Base-by-base conservation (phyloP, 768 basidiomycete genomes). In the Boletus sp. region DNA sequence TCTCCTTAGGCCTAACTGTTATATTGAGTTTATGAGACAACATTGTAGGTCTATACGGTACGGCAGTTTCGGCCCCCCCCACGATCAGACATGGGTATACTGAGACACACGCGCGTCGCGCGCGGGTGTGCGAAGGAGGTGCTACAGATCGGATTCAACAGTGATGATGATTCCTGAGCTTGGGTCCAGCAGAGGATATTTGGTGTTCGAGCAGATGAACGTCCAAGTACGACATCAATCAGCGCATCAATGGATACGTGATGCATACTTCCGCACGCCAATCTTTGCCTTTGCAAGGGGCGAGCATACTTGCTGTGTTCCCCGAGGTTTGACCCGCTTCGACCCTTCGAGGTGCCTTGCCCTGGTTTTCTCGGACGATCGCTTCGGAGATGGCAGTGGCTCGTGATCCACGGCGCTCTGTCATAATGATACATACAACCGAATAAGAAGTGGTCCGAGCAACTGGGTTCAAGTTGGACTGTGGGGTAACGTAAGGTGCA, bases 201-300 rank as follows among this genome's bases (percentile, higher is more conserved):
- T 46, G 54, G 33, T 6, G 7, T 46, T 36, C 15, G 42, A 32
- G 42, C 18, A 2, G 18, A 32, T 44, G 49, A 32, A 20, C 32
- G 47, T 24, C 11, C 39, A 58, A 11, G 24, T n/a, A 36, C 42
- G 39, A 20, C 11, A 55, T 49, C 1, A 47, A 58, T 57, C 51
- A 53, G 18, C 12, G 37, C 55, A 62, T 62, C 61, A 53, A 49
- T 41, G 30, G 9, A 35, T 28, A 45, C 33, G 52, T 59, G 54
- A 39, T 29, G 33, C 11, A n/a, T 10, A 29, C 33, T 14, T 33
- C 17, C 12, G 47, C 41, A 64, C 32, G 61, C 35, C 44, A 62
- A 62, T 62, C 62, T 63, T 62, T 62, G 29, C 61, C 52, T 51
- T 54, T 50, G 51, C 52, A 20, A 57, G 61, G 50, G 50, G 7